These are phyloP conservation scores for Phytophthora uliginosa DNA, from an alignment of 352 stramenopile species.

Conservation along the genomic window DNA sequence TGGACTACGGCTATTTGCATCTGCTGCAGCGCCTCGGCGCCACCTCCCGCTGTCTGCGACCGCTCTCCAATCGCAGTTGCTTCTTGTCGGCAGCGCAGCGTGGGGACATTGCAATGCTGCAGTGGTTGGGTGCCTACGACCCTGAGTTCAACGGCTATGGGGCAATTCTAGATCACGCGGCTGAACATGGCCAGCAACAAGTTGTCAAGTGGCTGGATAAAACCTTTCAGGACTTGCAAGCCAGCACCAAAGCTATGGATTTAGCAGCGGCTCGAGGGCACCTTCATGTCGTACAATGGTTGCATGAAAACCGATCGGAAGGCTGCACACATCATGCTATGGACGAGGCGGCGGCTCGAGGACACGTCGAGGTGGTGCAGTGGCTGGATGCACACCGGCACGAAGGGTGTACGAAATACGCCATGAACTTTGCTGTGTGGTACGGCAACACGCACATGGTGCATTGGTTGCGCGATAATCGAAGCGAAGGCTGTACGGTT, in stretches of 20 bases:
- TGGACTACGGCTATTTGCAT: slow-evolving; percentile 41
- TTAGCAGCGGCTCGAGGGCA: slow-evolving; percentile 49
- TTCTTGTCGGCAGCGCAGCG: slow-evolving; percentile 40
- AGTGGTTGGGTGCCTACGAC: slow-evolving; percentile 39
- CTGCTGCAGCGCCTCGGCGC: slow-evolving; percentile 40
- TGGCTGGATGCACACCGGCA: slow-evolving; percentile 38
- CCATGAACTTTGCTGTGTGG: slow-evolving; percentile 49
- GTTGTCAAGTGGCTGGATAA: slow-evolving; percentile 44
- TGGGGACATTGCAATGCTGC: slow-evolving; percentile 29
- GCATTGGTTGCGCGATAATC: slow-evolving; percentile 41
- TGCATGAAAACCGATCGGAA: slow-evolving; percentile 46
- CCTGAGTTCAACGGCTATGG: slow-evolving; percentile 19
- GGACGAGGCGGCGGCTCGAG: slow-evolving; percentile 37
- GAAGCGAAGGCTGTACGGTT: slow-evolving; percentile 37
- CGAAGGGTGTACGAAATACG: slow-evolving; percentile 47
- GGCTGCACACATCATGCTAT: slow-evolving; percentile 44
- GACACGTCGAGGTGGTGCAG: slow-evolving; percentile 40
- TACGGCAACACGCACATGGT: slow-evolving; percentile 47
- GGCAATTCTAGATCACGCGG: slow-evolving; percentile 40
- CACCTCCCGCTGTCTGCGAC: slow-evolving; percentile 26
- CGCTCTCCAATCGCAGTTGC: slow-evolving; percentile 31
- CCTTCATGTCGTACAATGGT: slow-evolving; percentile 60
- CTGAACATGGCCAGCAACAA: slow-evolving; percentile 39
- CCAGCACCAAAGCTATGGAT: slow-evolving; percentile 42
- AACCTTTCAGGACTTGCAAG: slow-evolving; percentile 18